A percentile compares a stretch with the other conserved stretches of the same genome.
Evolutionary conservation across 352 stramenopile species (phyloP).

Genomic region (Pythium dissimile): DNA sequence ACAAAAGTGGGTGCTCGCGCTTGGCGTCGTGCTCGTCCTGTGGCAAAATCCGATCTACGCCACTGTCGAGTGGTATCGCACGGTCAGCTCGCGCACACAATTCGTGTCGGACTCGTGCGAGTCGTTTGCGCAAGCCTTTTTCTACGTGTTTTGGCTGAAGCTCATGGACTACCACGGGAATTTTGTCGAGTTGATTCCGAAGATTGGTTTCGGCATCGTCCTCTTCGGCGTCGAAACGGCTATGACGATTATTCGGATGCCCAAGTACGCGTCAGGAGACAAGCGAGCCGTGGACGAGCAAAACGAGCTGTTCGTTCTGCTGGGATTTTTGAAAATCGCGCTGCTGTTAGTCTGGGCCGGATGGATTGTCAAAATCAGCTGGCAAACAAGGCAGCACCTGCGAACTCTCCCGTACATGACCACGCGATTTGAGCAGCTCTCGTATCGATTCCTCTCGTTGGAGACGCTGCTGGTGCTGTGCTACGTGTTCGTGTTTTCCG

Average conservation of each 20-base stretch:
- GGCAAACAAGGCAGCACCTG: slow-evolving; percentile 51
- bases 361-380: slow-evolving; percentile 64
- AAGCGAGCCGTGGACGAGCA: slow-evolving; percentile 17
- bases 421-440: slow-evolving; percentile 83
- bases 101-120: slow-evolving; percentile 68
- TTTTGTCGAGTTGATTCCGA: slow-evolving; percentile 19
- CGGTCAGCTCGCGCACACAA: slow-evolving; percentile 49
- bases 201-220: slow-evolving; percentile 39
- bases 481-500: slow-evolving; percentile 67
- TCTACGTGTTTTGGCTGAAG: slow-evolving; percentile 82
- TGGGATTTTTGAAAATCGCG: slow-evolving; percentile 56
- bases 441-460: slow-evolving; percentile 80
- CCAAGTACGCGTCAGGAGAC: slow-evolving; percentile 36
- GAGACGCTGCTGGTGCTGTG: slow-evolving; percentile 74
- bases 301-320: slow-evolving; percentile 58
- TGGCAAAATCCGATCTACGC: slow-evolving; percentile 84
- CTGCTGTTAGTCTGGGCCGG: slow-evolving; percentile 68
- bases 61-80: slow-evolving; percentile 51
- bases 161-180: slow-evolving; percentile 64
- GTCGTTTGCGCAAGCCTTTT: slow-evolving; percentile 67
- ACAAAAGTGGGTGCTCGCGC: slow-evolving; percentile 66
- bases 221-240: slow-evolving; percentile 46
- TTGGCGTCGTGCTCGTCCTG: slow-evolving; percentile 69
- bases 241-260: slow-evolving; percentile 69
- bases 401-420: slow-evolving; percentile 80